Percentiles rank a stretch among this genome's conserved stretches.
Conservation (phyloP, 2,329 filamentous ascomycete species). For the Sclerotinia sclerotiorum region DNA sequence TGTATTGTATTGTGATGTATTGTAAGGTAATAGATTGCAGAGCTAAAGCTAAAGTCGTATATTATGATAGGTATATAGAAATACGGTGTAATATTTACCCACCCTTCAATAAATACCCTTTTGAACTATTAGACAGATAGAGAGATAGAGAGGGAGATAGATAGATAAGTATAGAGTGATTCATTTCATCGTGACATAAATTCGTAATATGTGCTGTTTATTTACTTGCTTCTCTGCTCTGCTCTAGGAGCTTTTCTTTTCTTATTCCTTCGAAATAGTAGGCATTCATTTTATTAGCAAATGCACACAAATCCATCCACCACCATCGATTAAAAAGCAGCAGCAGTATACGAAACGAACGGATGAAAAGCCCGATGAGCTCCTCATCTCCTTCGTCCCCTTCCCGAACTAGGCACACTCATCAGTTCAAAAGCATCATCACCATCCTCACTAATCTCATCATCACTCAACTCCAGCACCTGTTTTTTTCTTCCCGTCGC, state of each 20-base stretch:
- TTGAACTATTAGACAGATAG: background rate
- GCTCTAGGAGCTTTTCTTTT: background rate
- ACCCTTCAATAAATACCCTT: background rate
- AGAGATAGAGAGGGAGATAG: background rate
- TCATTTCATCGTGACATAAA: background rate
- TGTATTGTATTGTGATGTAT: too few species aligned
- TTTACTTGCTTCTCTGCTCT: too few species aligned
- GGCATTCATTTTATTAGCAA: background rate
- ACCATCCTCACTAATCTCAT: constrained; percentile 57
- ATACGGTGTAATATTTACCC: background rate
- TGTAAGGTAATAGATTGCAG: too few species aligned
- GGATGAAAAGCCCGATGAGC: background rate
- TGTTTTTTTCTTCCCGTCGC: constrained; percentile 14
- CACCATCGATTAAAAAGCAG: too few species aligned
- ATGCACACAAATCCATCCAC: background rate
- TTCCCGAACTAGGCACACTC: constrained; percentile 21
- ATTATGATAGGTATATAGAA: background rate
- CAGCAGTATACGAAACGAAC: background rate
- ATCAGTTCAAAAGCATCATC: constrained; percentile 56
- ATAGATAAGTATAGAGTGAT: background rate
- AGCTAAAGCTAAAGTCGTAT: too few species aligned
- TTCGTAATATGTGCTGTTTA: background rate
- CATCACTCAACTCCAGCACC: constrained; percentile 61
- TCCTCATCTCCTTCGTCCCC: background rate
- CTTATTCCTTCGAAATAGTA: background rate